phyloP scores from a whole-genome alignment of 1,139 yeast species.

The Kurtzmaniella natalensis region DNA sequence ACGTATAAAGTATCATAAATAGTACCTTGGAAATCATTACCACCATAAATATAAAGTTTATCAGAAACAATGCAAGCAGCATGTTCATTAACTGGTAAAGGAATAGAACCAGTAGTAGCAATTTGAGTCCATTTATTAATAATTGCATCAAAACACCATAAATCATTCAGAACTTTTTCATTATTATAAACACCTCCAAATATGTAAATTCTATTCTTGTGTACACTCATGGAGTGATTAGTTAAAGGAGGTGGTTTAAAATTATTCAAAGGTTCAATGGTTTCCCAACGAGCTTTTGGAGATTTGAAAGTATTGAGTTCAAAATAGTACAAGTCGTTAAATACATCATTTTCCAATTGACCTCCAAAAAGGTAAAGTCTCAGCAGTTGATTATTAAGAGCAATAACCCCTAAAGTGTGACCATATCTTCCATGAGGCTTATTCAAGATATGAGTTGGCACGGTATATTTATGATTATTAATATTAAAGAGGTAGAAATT shows the following conservation, averaged over 20 bases:
- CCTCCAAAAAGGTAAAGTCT: conserved; percentile 90
- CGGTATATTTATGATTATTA: conserved; percentile 85
- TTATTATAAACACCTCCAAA: conserved; percentile 91
- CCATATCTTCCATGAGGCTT: conserved; percentile 95
- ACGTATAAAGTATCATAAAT: conserved; percentile 67
- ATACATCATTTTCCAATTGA: conserved; percentile 83
- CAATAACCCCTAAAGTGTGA: conserved; percentile 65
- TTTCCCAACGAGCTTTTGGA: conserved; percentile 81
- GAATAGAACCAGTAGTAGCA: conserved; percentile 53
- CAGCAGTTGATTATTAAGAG: conserved; percentile 62
- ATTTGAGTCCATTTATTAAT: conserved; percentile 62
- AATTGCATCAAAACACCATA: conserved; percentile 78
- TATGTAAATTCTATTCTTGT: conserved; percentile 75
- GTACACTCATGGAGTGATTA: conserved; percentile 84
- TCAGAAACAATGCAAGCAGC: conserved; percentile 79
- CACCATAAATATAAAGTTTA: conserved; percentile 83
- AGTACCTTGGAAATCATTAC: conserved; percentile 74
- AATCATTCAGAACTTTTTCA: conserved; percentile 66
- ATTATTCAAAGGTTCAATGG: conserved; percentile 50
- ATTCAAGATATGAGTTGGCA: conserved; percentile 75
- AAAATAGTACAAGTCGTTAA: conserved; percentile 80
- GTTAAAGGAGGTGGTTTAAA: conserved; percentile 87
- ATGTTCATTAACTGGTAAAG: conserved; percentile 91
- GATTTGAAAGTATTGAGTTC: conserved; percentile 86
- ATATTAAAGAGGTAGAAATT: conserved; percentile 85